Conservation (phyloP, 768 basidiomycete genomes). For the Hygrophoropsis aurantiaca region DNA sequence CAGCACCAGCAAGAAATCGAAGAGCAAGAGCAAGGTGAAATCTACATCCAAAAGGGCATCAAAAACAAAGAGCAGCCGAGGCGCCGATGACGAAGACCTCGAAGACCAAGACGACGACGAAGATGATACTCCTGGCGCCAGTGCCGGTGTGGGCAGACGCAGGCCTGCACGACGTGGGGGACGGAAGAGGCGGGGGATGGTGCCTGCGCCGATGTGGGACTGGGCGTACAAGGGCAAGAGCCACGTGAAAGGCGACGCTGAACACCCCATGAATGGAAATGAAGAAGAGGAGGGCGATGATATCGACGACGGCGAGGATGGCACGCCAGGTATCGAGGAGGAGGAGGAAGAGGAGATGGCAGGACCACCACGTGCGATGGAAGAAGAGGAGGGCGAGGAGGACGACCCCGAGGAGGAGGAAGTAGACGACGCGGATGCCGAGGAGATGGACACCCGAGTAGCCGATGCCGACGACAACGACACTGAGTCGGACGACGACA, state of each 20-base stretch:
- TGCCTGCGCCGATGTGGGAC: slow-evolving; percentile 83
- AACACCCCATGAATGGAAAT: slow-evolving; percentile 32
- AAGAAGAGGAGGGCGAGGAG: slow-evolving; percentile 60
- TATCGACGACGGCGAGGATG: neutral
- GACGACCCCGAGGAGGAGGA: slow-evolving; percentile 28
- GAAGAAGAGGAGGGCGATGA: slow-evolving; percentile 50
- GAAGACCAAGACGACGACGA: slow-evolving; percentile 30
- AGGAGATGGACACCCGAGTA: slow-evolving; percentile 4
- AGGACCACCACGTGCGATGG: slow-evolving; percentile 52
- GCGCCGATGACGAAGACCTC: slow-evolving; percentile 18
- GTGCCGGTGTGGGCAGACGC: slow-evolving; percentile 4
- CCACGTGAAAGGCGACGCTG: too few species aligned
- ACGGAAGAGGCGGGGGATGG: slow-evolving; percentile 64
- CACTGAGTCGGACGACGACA: slow-evolving; percentile 26
- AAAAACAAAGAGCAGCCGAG: neutral
- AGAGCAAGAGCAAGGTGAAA: too few species aligned
- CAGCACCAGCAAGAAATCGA: slow-evolving; percentile 23
- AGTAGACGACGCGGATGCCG: slow-evolving; percentile 11
- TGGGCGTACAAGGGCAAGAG: slow-evolving; percentile 67
- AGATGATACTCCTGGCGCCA: slow-evolving; percentile 4
- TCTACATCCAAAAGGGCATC: slow-evolving; percentile 5
- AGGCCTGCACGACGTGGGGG: slow-evolving; percentile 26
- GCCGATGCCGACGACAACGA: slow-evolving; percentile 13
- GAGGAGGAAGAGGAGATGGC: slow-evolving; percentile 43
- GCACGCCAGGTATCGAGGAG: slow-evolving; percentile 32